phyloP scores from a whole-genome alignment of 2,329 filamentous ascomycete species.

The Macrophomina tecta region DNA sequence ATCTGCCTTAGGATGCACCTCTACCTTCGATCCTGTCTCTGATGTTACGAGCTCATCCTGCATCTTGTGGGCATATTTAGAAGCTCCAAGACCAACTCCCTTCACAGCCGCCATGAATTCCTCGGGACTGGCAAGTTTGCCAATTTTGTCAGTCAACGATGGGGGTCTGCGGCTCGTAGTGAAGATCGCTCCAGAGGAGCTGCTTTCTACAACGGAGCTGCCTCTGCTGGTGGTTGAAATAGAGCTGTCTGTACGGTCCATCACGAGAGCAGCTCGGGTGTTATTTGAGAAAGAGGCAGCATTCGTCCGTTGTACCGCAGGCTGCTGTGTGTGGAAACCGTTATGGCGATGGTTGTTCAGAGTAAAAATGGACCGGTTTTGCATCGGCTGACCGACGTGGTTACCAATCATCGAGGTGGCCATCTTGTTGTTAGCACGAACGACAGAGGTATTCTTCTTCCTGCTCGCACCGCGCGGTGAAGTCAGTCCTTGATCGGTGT shows the following conservation, averaged over 20 bases:
- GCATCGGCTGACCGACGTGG: neutral
- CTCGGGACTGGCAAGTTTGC: neutral
- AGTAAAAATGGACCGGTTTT: neutral
- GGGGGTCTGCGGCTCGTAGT: neutral
- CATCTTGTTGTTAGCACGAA: neutral
- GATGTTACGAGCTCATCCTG: neutral
- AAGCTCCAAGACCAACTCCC: neutral
- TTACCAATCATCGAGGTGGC: neutral
- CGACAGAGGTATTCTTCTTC: neutral
- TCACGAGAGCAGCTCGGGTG: neutral
- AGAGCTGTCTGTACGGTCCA: slow-evolving; percentile 10
- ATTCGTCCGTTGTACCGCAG: neutral
- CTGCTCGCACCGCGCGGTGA: neutral
- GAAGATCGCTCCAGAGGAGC: slow-evolving; percentile 1
- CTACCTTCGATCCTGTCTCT: neutral
- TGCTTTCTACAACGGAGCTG: neutral
- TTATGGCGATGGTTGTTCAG: neutral
- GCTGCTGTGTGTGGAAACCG: neutral
- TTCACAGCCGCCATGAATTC: slow-evolving; percentile 20
- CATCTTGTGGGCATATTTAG: neutral
- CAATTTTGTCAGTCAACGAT: neutral
- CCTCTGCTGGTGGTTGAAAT: neutral
- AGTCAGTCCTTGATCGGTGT: neutral
- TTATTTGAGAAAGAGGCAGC: neutral
- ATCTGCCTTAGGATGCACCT: too few relatives aligned